A percentile compares a stretch with the other conserved stretches of the same genome.
phyloP scores from a whole-genome alignment of 202 grass and related monocot species.

The Cymbopogon flexuosus region DNA sequence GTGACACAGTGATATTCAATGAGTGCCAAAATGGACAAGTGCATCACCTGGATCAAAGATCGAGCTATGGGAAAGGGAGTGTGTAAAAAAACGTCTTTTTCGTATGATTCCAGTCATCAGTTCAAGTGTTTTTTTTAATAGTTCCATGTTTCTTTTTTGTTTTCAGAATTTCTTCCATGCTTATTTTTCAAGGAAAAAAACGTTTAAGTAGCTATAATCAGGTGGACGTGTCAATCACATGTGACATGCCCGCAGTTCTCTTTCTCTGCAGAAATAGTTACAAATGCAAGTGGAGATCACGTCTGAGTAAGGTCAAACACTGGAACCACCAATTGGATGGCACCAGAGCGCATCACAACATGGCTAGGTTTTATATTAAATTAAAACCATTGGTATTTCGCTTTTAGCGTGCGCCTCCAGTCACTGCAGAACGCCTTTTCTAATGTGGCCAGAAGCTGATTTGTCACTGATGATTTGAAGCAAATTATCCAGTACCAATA shows the following conservation, averaged over 20 bases:
- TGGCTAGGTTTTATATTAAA: background rate
- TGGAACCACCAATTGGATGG: background rate
- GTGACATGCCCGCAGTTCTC: background rate
- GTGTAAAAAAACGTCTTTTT: background rate
- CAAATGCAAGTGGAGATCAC: slow-evolving; percentile 18
- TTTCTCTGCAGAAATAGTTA: background rate
- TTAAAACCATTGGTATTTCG: background rate
- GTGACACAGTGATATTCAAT: slow-evolving; percentile 3
- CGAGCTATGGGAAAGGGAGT: background rate
- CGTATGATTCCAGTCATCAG: background rate
- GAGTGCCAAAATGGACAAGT: slow-evolving; percentile 10
- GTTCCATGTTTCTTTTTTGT: background rate
- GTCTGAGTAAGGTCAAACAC: slow-evolving; percentile 23
- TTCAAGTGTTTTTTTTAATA: background rate
- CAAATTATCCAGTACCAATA: background rate
- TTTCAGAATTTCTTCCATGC: background rate
- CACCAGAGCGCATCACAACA: background rate
- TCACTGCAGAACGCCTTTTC: background rate
- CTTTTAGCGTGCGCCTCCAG: background rate
- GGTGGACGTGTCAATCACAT: background rate
- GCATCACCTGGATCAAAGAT: background rate
- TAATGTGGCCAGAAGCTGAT: background rate
- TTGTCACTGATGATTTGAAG: background rate
- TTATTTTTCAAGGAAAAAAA: background rate
- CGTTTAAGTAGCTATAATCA: background rate